Percentiles rank a stretch among this genome's conserved stretches.
Evolutionary conservation across 75 land plant species (phyloP).

Genomic region (Pinus tabuliformis): DNA sequence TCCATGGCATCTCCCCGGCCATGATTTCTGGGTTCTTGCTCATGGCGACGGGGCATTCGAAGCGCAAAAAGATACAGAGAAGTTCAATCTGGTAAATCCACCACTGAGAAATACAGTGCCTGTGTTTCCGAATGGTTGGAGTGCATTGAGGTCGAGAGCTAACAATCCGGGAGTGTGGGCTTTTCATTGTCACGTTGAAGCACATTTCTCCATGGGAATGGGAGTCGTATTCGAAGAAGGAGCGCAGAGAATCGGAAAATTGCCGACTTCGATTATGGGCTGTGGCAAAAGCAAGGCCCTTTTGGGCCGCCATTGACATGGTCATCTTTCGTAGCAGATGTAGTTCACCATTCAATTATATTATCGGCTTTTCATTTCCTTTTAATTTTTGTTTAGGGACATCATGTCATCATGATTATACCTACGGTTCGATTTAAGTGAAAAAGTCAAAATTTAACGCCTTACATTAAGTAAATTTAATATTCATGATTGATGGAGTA

Average conservation of each 20-base stretch:
- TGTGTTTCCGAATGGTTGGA: slow-evolving; percentile 33
- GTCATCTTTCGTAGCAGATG: too few species aligned
- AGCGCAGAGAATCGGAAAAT: slow-evolving; percentile 41
- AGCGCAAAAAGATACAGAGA: slow-evolving; percentile 20
- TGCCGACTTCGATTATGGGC: slow-evolving; percentile 66
- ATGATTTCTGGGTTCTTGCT: slow-evolving; percentile 21
- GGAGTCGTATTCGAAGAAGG: slow-evolving; percentile 81
- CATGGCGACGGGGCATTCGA: slow-evolving; percentile 70
- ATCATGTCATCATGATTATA: too few species aligned
- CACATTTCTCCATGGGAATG: slow-evolving; percentile 85
- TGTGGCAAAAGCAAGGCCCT: slow-evolving; percentile 46
- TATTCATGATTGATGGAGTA: too few species aligned
- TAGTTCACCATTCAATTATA: too few species aligned
- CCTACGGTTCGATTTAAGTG: too few species aligned
- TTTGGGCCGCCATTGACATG: too few species aligned
- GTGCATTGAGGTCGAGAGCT: slow-evolving; percentile 48
- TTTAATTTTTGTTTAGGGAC: too few species aligned
- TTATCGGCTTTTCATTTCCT: too few species aligned
- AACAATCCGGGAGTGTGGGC: slow-evolving; percentile 81
- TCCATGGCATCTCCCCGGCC: slow-evolving; percentile 1
- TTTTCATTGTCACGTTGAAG: slow-evolving; percentile 78
- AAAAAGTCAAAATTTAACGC: too few species aligned
- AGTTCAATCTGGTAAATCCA: slow-evolving; percentile 45
- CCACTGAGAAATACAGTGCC: slow-evolving; percentile 22
- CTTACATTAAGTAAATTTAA: too few species aligned